Base-by-base conservation (phyloP, 345 rosid genomes). In the Trapa bicornis region DNA sequence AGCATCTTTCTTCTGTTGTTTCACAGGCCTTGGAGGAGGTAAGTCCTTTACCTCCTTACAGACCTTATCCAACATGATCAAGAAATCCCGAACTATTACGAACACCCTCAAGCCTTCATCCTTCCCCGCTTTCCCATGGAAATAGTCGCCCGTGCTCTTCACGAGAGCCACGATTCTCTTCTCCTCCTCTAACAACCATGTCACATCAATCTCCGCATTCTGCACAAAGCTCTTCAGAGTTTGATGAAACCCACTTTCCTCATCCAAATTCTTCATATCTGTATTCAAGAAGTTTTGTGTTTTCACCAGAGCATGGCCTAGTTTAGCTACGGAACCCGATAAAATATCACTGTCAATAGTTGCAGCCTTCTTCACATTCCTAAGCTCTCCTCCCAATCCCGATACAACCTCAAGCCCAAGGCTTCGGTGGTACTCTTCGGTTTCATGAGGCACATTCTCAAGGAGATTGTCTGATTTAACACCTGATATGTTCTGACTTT, bases 51-150 rank as follows among this genome's bases (percentile, higher is more conserved):
- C 88, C 80, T 91, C 87, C 78, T 74, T 89, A 82, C 99, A 95
- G 0, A 74, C 82, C 77, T 89, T 95, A 63, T 95, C 97, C 73
- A 91, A 72, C 41, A 91, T 87, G 70, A 84, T 80, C 82, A 95
- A 73, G 73, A 95, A 91, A 78, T 95, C 92, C 7, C 99, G 80
- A 10, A 95, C 87, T 14, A 91, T 77, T 64, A 70, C 65, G 73
- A 95, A 95, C 77, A 95, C 76, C 29, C 93, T 89, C 63, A 95
- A 70, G 38, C 97, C 96, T 71, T 95, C 99, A 56, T 91, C 96
- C 80, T 84, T 91, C 56, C 91, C 93, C 1, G 96, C 77, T 65
- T 95, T 95, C 43, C 99, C 99, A 75, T 95, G 97, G 84, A 91
- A 95, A 71, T 95, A 95, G 71, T 95, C 96, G 1, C 96, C 96